Percentiles rank a stretch among this genome's conserved stretches.
Evolutionary conservation across 805 yeast genomes (phyloP).

Genomic region (Zygosaccharomyces rouxii): DNA sequence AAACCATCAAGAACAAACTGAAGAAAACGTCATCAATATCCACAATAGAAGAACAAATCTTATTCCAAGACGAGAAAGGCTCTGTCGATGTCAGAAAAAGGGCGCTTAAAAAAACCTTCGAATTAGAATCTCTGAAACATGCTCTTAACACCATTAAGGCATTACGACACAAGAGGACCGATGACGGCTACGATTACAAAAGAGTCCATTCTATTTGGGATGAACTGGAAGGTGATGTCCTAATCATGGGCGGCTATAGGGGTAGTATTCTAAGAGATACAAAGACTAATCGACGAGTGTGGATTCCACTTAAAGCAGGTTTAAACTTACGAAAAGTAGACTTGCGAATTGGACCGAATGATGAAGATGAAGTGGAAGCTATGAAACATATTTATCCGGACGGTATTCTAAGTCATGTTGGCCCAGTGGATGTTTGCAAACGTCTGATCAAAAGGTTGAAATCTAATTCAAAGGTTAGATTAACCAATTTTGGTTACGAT

Average conservation of each 20-base stretch:
- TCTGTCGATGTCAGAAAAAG: slow-evolving; percentile 63
- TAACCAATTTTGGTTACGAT: slow-evolving; percentile 84
- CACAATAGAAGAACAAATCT: slow-evolving; percentile 58
- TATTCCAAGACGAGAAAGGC: slow-evolving; percentile 51
- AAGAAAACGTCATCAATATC: slow-evolving; percentile 53
- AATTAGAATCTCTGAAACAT: slow-evolving; percentile 39
- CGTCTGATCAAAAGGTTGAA: slow-evolving; percentile 52
- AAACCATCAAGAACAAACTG: slow-evolving; percentile 30
- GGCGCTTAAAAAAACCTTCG: slow-evolving; percentile 63
- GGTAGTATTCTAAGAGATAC: slow-evolving; percentile 73
- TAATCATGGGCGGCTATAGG: slow-evolving; percentile 83
- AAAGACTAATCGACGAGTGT: slow-evolving; percentile 58
- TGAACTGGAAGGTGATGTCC: slow-evolving; percentile 69
- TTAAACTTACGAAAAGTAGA: slow-evolving; percentile 66
- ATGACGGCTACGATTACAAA: slow-evolving; percentile 25
- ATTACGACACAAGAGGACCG: slow-evolving; percentile 19
- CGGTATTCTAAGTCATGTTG: slow-evolving; percentile 75
- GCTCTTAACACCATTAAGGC: slow-evolving; percentile 22
- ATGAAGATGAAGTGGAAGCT: slow-evolving; percentile 61
- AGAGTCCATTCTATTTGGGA: slow-evolving; percentile 46
- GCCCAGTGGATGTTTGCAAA: slow-evolving; percentile 78
- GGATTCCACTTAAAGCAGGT: slow-evolving; percentile 89
- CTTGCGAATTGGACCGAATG: slow-evolving; percentile 66
- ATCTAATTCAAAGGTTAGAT: slow-evolving; percentile 53
- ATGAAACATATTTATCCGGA: slow-evolving; percentile 57